phyloP scores from a whole-genome alignment of 306 rosid species.

The Dryas octopetala region DNA sequence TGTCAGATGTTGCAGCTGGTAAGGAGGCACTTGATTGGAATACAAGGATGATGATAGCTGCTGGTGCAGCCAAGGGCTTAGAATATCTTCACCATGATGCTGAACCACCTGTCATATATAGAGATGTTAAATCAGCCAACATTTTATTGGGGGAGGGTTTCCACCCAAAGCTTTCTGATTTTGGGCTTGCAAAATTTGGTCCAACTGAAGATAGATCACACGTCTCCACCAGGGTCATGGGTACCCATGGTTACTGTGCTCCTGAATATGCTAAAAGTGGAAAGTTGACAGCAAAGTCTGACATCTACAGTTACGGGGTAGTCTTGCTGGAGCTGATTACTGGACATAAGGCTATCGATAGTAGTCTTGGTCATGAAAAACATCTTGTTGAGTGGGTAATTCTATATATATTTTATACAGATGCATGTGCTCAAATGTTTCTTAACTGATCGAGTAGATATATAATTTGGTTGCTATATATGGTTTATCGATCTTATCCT shows the following conservation, averaged over 20 bases:
- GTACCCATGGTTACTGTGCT: slow-evolving; percentile 77
- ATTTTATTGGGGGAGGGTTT: slow-evolving; percentile 54
- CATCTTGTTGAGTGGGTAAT: slow-evolving; percentile 60
- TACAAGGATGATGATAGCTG: slow-evolving; percentile 66
- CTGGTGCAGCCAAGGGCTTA: slow-evolving; percentile 68
- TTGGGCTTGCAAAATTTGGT: slow-evolving; percentile 73
- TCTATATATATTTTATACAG: not conserved
- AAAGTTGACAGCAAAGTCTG: slow-evolving; percentile 58
- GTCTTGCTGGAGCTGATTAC: slow-evolving; percentile 65
- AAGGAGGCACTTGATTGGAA: slow-evolving; percentile 58
- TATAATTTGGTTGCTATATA: too few relatives aligned
- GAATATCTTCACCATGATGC: slow-evolving; percentile 63
- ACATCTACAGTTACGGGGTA: slow-evolving; percentile 72
- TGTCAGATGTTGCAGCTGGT: slow-evolving; percentile 37
- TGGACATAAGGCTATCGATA: slow-evolving; percentile 58
- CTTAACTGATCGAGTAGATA: too few relatives aligned
- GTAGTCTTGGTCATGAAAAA: slow-evolving; percentile 28
- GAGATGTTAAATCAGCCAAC: slow-evolving; percentile 66
- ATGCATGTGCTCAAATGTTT: too few relatives aligned
- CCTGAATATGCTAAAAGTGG: slow-evolving; percentile 72
- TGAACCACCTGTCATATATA: slow-evolving; percentile 59
- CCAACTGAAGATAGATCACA: slow-evolving; percentile 62
- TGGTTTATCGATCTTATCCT: too few relatives aligned
- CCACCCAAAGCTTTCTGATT: slow-evolving; percentile 66
- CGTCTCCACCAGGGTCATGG: slow-evolving; percentile 77